Evolutionary conservation across 148 eudicot species (phyloP), one percentile per base, ranked within the genome.

Genomic region (Mesembryanthemum crystallinum): DNA sequence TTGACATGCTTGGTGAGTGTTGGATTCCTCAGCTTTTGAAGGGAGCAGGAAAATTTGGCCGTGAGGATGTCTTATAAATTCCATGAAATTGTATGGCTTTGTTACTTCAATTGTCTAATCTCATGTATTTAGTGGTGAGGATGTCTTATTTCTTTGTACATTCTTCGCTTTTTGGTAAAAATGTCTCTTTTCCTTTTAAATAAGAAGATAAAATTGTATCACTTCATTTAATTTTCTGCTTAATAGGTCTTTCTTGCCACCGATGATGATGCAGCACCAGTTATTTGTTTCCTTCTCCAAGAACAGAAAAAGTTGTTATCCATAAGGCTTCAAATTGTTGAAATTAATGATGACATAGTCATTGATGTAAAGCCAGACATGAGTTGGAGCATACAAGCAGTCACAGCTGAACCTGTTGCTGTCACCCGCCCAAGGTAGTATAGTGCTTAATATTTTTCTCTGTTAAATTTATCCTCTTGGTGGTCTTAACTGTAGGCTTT

Each of bases 341-440:
- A 91, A 73, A 79, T 85, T 24, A 86, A 88, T 83, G 85, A 77
- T 15, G 91, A 85, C 76, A 82, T 85, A 74, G 81, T 87, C 59
- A 83, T 83, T 86, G 99, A 92, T 69, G 88, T 89, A 74, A 86
- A 85, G 83, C 84, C 92, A 71, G 98, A 96, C 73, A 87, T 87
- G 87, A 92, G 97, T 82, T 96, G 99, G 99, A 88, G 88, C 83
- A 79, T 92, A 85, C 87, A 86, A 42, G 98, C 97, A 79, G 82
- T 96, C 83, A 97, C 95, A 59, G 99, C 98, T 33, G 97, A 88
- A 74, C 91, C 98, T 70, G 92, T 96, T 77, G 73, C 83, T 71
- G 98, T 93, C 61, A 89, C 97, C 75, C 90, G 88, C 27, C 92
- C 94, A 68, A 87, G 96, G 99, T 96, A 79, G 39, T 65, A 30